Evolutionary conservation across 1,139 yeast genomes (phyloP), one percentile per base, ranked within the genome.

Genomic region (Dujonia santamariae): DNA sequence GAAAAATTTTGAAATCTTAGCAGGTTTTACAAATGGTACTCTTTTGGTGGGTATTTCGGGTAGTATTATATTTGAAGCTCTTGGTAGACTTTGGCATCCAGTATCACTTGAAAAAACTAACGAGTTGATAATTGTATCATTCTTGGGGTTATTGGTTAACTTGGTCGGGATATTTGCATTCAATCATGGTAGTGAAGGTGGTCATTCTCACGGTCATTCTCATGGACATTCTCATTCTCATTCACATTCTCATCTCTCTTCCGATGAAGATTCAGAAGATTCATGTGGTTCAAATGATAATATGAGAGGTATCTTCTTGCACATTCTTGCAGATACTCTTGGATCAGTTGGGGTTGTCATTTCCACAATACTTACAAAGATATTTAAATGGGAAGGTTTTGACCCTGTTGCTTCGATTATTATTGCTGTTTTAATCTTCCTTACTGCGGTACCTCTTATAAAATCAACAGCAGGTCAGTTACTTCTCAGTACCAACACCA

Each of bases 271-370:
- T 24, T 23, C 17, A 7, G 28, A 25, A 23, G 54, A 50, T 25
- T 58, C 59, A 19, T n/a, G n/a, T n/a, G 56, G 43, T 14, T 61
- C 63, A 66, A 85, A 85, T 53, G 96, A 90, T 50, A 92, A 92
- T 54, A 86, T 92, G 95, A 80, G 81, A 42, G 99, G 99, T 16
- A 87, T 92, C 8, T 92, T 92, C 48, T 64, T 92, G 29, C 99
- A 92, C 49, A 85, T 92, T 29, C 59, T 92, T 31, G 98, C 99
- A 0, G 99, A 92, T 50, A 92, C 98, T 0, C 65, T 94, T 22
- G 98, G 99, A 0, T 90, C 97, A 0, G 95, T 88, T 0, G 97
- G 98, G 4, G 99, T 94, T 17, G 92, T 94, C 9, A 59, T 86
- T 0, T 88, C 97, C 0, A 92, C 98, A 0, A 38, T 83, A 2